Evolutionary conservation across 208 protist genomes (phyloP).

Genomic region (Sergeia podlipaevii): DNA sequence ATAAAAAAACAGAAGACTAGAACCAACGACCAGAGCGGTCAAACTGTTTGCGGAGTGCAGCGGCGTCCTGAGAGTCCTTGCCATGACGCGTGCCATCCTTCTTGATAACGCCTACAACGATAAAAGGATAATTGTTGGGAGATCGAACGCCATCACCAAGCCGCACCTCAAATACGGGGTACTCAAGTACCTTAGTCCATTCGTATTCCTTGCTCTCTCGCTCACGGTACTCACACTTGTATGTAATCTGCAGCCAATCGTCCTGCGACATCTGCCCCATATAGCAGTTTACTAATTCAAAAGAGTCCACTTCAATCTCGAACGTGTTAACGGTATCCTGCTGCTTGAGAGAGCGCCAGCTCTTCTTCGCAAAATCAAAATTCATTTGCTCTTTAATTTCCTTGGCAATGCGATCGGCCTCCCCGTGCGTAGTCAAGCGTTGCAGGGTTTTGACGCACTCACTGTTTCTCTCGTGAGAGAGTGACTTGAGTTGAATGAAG

Average conservation of each 20-base stretch:
- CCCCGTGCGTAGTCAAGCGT: conserved; percentile 84
- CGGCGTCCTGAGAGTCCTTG: conserved; percentile 87
- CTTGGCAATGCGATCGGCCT: conserved; percentile 77
- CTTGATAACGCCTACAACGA: conserved; percentile 80
- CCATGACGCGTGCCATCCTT: conserved; percentile 89
- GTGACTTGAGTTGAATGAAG: conserved; percentile 72
- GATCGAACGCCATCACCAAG: conserved; percentile 75
- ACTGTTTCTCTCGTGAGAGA: conserved; percentile 52
- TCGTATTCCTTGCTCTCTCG: conserved; percentile 45
- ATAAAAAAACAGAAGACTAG: too few species aligned
- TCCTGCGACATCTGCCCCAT: conserved; percentile 89
- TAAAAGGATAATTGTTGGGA: conserved; percentile 77
- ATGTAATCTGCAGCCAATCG: conserved; percentile 89
- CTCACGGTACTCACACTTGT: conserved; percentile 79
- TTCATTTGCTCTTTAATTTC: conserved; percentile 77
- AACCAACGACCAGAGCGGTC: conserved; percentile 81
- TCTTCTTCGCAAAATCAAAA: conserved; percentile 85
- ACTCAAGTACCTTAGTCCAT: conserved; percentile 77
- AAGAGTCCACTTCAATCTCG: conserved; percentile 83
- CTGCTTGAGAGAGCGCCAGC: conserved; percentile 83
- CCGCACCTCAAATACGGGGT: conserved; percentile 87
- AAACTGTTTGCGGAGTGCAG: conserved; percentile 85
- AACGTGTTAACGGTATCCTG: conserved; percentile 54
- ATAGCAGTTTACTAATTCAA: conserved; percentile 85
- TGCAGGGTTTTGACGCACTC: conserved; percentile 70